Conservation (phyloP, 352 stramenopile genomes). For the Phytophthora citrophthora region DNA sequence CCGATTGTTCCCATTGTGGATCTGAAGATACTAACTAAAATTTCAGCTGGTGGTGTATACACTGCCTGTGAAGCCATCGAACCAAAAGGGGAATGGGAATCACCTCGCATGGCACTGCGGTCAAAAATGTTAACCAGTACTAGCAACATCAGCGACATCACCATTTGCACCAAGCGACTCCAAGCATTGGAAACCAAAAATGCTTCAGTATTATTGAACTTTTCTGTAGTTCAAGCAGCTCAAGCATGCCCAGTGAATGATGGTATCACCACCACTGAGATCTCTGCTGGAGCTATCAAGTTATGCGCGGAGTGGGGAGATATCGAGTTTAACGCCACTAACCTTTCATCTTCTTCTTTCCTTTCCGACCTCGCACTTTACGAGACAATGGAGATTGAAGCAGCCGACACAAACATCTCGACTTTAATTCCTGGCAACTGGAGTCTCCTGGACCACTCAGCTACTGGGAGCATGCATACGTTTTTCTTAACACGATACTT, state of each 20-base stretch:
- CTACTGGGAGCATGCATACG: conserved; percentile 17
- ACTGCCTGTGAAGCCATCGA: conserved; percentile 26
- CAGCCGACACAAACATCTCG: conserved; percentile 21
- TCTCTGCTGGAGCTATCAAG: conserved; percentile 28
- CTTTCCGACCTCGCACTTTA: conserved; percentile 35
- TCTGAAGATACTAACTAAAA: conserved; percentile 39
- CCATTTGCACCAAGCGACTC: conserved; percentile 39
- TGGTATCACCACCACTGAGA: conserved; percentile 24
- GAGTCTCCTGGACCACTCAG: conserved; percentile 22
- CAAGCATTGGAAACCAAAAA: conserved; percentile 14
- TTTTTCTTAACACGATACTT: conserved; percentile 33
- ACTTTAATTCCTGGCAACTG: conserved; percentile 33
- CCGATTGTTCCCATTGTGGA: conserved; percentile 43
- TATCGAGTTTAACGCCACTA: conserved; percentile 26
- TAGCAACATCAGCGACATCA: conserved; percentile 19
- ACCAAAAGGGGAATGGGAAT: conserved; percentile 26
- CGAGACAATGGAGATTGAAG: conserved; percentile 26
- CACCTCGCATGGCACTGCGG: conserved; percentile 29
- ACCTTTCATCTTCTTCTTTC: conserved; percentile 24
- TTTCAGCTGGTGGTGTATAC: conserved; percentile 22
- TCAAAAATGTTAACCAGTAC: conserved; percentile 13
- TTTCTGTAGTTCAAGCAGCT: conserved; percentile 23
- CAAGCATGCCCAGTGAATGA: conserved; percentile 14
- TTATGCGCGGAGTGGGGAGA: conserved; percentile 31
- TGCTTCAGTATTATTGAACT: conserved; percentile 22